These are phyloP conservation scores for Periconia digitata DNA, from an alignment of 2,329 filamentous ascomycete species.

Conservation along the genomic window DNA sequence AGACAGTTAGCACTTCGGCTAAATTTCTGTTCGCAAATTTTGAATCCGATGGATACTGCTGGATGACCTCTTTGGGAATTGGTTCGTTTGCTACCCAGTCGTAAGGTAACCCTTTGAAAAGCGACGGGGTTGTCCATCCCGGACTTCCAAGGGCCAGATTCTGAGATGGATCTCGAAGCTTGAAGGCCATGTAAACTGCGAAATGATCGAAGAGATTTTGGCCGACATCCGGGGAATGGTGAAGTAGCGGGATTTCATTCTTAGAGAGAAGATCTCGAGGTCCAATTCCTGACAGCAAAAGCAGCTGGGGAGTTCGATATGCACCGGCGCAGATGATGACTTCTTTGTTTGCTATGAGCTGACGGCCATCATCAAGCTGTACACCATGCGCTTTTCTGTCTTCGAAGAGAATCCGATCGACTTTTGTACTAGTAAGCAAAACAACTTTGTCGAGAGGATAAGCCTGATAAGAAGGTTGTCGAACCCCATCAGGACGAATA, in stretches of 20 bases:
- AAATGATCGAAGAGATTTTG: conserved; percentile 17
- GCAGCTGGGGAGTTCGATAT: conserved; percentile 60
- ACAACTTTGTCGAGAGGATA: conserved; percentile 8
- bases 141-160: conserved; percentile 3
- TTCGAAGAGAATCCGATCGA: conserved; percentile 5
- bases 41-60: not conserved
- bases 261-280: conserved; percentile 8
- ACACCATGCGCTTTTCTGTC: conserved; percentile 5
- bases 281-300: conserved; percentile 21
- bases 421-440: conserved; percentile 3
- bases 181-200: conserved; percentile 6
- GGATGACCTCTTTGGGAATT: conserved; percentile 1
- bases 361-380: not conserved
- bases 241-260: conserved; percentile 7
- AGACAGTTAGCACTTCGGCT: conserved; percentile 4
- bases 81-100: conserved; percentile 7
- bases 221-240: conserved; percentile 15
- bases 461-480: conserved; percentile 8
- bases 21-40: not conserved
- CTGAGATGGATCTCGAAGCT: conserved; percentile 3
- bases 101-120: conserved; percentile 6
- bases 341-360: conserved; percentile 40
- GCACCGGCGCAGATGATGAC: conserved; percentile 59
- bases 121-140: not conserved
- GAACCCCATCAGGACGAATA: conserved; percentile 3